Base-by-base conservation (phyloP, 257 asterid species). In the Solanum microdontum region DNA sequence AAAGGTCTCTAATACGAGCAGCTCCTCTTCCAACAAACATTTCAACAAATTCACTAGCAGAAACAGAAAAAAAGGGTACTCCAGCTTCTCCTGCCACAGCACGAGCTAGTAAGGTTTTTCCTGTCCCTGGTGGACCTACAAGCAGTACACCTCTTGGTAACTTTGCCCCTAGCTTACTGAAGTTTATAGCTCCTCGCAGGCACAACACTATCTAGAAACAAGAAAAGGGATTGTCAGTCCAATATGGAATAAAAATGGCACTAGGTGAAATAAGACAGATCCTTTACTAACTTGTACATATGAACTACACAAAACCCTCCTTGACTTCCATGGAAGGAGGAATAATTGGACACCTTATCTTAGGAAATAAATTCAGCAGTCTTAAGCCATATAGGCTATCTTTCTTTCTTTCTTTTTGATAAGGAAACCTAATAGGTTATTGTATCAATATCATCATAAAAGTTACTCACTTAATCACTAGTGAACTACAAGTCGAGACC, bases 51-150 rank as follows among this genome's bases (percentile, higher is more conserved):
- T 97, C 99, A 91, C 99, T 97, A 24, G 99, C 99, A 62, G 98
- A 96, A 91, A 97, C 99, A 8, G 99, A 92, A 89, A 92, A 97
- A 87, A 97, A 97, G 4, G 99, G 99, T 7, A 97, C 96, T 51
- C 98, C 97, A 21, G 99, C 98, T 92, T 97, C 98, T 86, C 99
- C 99, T 69, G 98, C 98, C 74, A 97, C 99, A 37, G 99, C 99
- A 86, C 99, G 99, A 85, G 98, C 99, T 68, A 97, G 92, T 82
- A 97, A 91, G 5, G 99, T 96, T 91, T 97, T 97, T 33, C 99
- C 98, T 6, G 99, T 95, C 82, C 99, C 99, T 21, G 99, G 99
- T 37, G 99, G 99, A 58, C 99, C 99, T n/a, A 96, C 98, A 24
- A 97, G 98, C 72, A 97, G 94, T 89, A 97, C 98, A 1, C 99